Percentiles rank a stretch among this genome's conserved stretches.
These are phyloP conservation scores for Rosa multiflora DNA, from an alignment of 306 rosid species.

Conservation along the genomic window DNA sequence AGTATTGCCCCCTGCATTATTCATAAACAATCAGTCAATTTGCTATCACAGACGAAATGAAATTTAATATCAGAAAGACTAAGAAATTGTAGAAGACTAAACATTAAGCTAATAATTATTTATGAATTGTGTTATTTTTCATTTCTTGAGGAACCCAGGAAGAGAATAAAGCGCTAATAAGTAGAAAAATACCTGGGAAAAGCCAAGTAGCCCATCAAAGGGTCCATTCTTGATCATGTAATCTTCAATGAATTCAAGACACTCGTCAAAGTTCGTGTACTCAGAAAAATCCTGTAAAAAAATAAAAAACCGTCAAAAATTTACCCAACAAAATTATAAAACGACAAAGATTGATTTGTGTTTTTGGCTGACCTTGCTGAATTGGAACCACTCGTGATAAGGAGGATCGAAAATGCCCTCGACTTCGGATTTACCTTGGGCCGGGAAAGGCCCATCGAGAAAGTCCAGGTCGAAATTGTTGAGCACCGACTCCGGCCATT, in stretches of 20 bases:
- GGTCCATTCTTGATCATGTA: slow-evolving; percentile 76
- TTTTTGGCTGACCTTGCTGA: slow-evolving; percentile 49
- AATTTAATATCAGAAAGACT: neutral
- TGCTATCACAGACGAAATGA: neutral
- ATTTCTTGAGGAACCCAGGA: neutral
- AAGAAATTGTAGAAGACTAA: no score
- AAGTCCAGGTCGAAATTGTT: slow-evolving; percentile 56
- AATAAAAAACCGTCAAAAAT: neutral
- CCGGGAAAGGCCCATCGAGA: slow-evolving; percentile 72
- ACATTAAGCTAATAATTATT: neutral
- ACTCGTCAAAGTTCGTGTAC: slow-evolving; percentile 62
- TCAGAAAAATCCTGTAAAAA: slow-evolving; percentile 52
- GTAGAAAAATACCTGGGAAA: slow-evolving; percentile 60
- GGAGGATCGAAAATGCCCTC: slow-evolving; percentile 93
- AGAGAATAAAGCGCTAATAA: neutral
- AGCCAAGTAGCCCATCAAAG: slow-evolving; percentile 86
- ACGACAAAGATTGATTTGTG: neutral
- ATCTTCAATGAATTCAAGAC: slow-evolving; percentile 64
- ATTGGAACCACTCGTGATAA: slow-evolving; percentile 93
- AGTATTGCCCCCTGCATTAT: slow-evolving; percentile 68
- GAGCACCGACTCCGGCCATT: slow-evolving; percentile 73
- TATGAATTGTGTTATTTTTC: neutral
- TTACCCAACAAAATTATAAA: neutral
- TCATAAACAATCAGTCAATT: neutral
- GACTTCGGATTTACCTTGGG: slow-evolving; percentile 71